A percentile compares a stretch with the other conserved stretches of the same genome.
Conservation (phyloP, 2,329 filamentous ascomycete genomes). For the Exophiala phaeomuriformis region DNA sequence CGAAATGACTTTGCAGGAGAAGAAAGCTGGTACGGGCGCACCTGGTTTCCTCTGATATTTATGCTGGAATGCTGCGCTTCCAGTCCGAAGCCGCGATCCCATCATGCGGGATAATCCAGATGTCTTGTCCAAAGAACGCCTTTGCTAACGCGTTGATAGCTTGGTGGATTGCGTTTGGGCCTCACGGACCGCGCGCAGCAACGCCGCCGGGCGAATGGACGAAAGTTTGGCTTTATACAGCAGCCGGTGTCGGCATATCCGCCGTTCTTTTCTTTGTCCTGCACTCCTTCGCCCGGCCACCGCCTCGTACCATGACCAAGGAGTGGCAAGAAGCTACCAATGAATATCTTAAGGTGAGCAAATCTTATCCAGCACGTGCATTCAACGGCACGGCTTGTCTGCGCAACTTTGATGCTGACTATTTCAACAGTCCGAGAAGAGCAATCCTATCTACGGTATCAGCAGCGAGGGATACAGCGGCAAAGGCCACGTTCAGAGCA, state of each 20-base stretch:
- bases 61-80: background rate
- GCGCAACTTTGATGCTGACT: slow-evolving; percentile 7
- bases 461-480: slow-evolving; percentile 70
- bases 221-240: slow-evolving; percentile 68
- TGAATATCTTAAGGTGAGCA: slow-evolving; percentile 76
- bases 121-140: slow-evolving; percentile 14
- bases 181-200: slow-evolving; percentile 82
- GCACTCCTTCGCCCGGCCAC: slow-evolving; percentile 63
- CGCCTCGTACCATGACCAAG: slow-evolving; percentile 84
- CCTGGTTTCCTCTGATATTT: background rate
- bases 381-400: background rate
- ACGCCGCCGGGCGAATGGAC: slow-evolving; percentile 76
- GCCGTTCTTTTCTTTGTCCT: slow-evolving; percentile 64
- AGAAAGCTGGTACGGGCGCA: slow-evolving; percentile 85
- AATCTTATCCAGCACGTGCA: background rate
- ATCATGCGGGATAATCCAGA: background rate
- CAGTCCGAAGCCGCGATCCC: background rate
- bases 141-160: slow-evolving; percentile 49
- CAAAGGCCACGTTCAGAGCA: slow-evolving; percentile 67
- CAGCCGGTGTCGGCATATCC: slow-evolving; percentile 59
- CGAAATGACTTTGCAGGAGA: slow-evolving; percentile 90
- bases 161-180: slow-evolving; percentile 97
- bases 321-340: slow-evolving; percentile 96
- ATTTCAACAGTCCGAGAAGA: slow-evolving; percentile 61
- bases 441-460: slow-evolving; percentile 81